These are phyloP conservation scores for Nakaseomyces kungkrabaensis DNA, from an alignment of 1,139 yeast species.

Conservation along the genomic window DNA sequence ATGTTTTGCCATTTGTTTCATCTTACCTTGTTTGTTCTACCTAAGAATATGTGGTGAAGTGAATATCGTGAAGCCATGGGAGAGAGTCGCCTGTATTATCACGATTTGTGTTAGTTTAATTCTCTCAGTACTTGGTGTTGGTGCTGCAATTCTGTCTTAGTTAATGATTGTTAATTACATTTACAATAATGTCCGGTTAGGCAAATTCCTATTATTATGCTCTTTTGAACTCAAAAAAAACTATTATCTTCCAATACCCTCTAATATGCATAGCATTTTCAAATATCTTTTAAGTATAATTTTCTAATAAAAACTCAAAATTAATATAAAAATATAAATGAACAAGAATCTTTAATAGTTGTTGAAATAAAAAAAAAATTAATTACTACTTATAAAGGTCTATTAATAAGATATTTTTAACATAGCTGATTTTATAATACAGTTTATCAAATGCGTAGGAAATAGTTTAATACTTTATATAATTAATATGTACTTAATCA, in stretches of 20 bases:
- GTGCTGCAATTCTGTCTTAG: constrained; percentile 34
- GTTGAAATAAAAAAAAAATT: too few relatives aligned
- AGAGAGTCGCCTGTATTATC: constrained; percentile 34
- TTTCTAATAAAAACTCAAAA: too few relatives aligned
- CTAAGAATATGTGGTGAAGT: constrained; percentile 41
- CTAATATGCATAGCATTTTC: too few relatives aligned
- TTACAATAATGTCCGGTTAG: too few relatives aligned
- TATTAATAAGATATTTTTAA: background rate
- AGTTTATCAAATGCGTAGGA: background rate
- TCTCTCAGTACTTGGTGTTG: constrained; percentile 45
- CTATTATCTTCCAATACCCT: too few relatives aligned
- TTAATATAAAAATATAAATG: background rate
- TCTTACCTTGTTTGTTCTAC: constrained; percentile 68
- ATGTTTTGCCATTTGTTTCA: constrained; percentile 71
- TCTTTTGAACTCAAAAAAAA: too few relatives aligned
- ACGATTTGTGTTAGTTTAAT: constrained; percentile 40
- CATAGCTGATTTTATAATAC: background rate
- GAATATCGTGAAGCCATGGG: constrained; percentile 33
- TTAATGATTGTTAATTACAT: too few relatives aligned
- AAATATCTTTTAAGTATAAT: too few relatives aligned
- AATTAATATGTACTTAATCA: constrained; percentile 37
- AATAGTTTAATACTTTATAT: background rate
- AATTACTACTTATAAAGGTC: background rate
- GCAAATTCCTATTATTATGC: too few relatives aligned
- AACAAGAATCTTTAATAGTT: background rate